Evolutionary conservation across 345 rosid species (phyloP).

Genomic region (Cardiospermum halicacabum): DNA sequence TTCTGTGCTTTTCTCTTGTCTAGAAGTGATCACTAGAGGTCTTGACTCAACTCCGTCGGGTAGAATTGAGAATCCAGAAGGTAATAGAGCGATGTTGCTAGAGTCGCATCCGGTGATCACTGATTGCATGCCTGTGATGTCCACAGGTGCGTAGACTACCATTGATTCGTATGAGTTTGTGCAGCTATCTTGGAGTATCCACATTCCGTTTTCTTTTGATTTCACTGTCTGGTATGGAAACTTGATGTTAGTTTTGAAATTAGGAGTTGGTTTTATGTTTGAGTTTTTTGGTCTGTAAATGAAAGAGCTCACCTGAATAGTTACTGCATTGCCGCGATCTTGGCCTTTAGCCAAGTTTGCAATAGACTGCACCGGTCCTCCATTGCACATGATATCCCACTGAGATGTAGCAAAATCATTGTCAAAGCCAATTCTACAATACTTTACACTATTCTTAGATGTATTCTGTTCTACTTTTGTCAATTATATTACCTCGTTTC

Average conservation of each 20-base stretch:
- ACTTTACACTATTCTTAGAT: neutral
- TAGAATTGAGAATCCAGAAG: conserved; percentile 93
- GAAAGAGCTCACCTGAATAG: conserved; percentile 51
- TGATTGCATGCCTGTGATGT: conserved; percentile 66
- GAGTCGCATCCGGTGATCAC: conserved; percentile 92
- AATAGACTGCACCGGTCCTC: conserved; percentile 60
- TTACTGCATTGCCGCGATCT: conserved; percentile 90
- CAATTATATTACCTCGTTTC: conserved; percentile 59
- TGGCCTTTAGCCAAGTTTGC: conserved; percentile 87
- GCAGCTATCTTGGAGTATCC: conserved; percentile 87
- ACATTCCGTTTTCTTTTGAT: conserved; percentile 60
- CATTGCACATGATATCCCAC: conserved; percentile 90
- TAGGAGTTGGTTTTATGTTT: neutral
- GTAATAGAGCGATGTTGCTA: conserved; percentile 69
- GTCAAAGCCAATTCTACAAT: conserved; percentile 2
- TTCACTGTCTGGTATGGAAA: conserved; percentile 54
- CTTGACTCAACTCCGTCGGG: conserved; percentile 86
- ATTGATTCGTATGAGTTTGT: conserved; percentile 81
- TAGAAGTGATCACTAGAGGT: conserved; percentile 76
- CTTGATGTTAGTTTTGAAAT: neutral
- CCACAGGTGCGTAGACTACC: conserved; percentile 83
- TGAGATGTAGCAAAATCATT: conserved; percentile 21
- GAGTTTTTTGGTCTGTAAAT: neutral
- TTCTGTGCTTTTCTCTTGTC: conserved; percentile 68
- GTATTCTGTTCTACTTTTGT: neutral